Conservation (phyloP, 805 yeast genomes). For the Grigorovia yakushimaensis region DNA sequence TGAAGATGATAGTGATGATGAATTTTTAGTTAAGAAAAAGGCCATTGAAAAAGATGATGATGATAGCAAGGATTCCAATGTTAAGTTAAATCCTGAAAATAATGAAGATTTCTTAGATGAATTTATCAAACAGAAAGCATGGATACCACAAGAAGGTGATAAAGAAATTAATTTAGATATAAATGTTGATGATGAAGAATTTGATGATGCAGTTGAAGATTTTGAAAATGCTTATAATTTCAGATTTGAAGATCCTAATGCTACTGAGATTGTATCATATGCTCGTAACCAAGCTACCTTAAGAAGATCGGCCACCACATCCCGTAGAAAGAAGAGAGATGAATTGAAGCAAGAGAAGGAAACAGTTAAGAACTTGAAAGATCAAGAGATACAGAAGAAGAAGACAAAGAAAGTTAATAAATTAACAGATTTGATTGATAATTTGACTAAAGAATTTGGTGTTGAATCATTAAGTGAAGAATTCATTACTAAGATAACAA, state of each 20-base stretch:
- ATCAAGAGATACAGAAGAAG: constrained; percentile 56
- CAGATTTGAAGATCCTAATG: constrained; percentile 84
- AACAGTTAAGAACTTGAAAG: constrained; percentile 43
- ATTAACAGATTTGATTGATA: constrained; percentile 53
- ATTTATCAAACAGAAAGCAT: constrained; percentile 69
- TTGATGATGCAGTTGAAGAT: constrained; percentile 84
- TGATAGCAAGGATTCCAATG: constrained; percentile 10
- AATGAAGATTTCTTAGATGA: constrained; percentile 63
- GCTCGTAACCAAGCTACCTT: constrained; percentile 91
- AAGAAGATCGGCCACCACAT: constrained; percentile 64
- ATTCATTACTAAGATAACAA: constrained; percentile 58
- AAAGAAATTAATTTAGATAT: constrained; percentile 43
- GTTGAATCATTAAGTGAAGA: constrained; percentile 40
- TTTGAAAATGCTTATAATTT: constrained; percentile 91
- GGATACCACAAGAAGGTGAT: constrained; percentile 73
- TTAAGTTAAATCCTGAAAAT: constrained; percentile 48
- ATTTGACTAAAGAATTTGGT: constrained; percentile 35
- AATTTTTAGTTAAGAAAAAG: constrained; percentile 52
- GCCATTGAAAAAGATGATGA: constrained; percentile 21
- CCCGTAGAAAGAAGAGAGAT: constrained; percentile 78
- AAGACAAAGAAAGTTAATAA: constrained; percentile 69
- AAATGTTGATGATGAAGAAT: constrained; percentile 66
- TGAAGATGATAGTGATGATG: constrained; percentile 34
- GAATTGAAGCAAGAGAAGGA: constrained; percentile 46
- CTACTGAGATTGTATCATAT: constrained; percentile 86